These are phyloP conservation scores for Sporobolomyces pararoseus DNA, from an alignment of 768 basidiomycete genomes.

Conservation along the genomic window DNA sequence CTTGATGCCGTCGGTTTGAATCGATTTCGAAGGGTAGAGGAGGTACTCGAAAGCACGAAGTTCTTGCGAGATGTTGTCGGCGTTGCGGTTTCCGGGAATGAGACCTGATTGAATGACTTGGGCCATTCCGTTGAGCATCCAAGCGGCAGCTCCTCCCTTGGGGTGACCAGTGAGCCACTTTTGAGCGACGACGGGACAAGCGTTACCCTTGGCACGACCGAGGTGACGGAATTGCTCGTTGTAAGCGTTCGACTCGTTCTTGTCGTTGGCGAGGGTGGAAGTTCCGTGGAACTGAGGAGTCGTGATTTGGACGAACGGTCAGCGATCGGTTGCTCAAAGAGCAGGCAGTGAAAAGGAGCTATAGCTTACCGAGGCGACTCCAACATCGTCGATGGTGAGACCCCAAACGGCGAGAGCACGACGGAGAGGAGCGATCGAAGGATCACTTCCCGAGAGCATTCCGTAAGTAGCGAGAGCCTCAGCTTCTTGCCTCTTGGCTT, in stretches of 20 bases:
- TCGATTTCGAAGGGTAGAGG: conserved; percentile 95
- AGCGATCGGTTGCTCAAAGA: conserved; percentile 1
- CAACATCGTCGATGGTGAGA: conserved; percentile 85
- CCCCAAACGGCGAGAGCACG: conserved; percentile 97
- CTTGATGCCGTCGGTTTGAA: conserved; percentile 69
- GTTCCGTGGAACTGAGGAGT: conserved; percentile 52
- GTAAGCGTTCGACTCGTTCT: conserved; percentile 97
- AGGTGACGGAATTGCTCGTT: conserved; percentile 88
- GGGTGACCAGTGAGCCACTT: conserved; percentile 96
- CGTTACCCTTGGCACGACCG: conserved; percentile 85
- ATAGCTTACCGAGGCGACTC: conserved; percentile 47
- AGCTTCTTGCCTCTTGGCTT: conserved; percentile 85
- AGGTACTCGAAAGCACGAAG: conserved; percentile 85
- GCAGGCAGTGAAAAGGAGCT: neutral
- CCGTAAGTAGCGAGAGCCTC: conserved; percentile 90
- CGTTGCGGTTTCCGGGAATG: conserved; percentile 91
- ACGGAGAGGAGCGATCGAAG: conserved; percentile 81
- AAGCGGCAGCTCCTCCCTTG: conserved; percentile 89
- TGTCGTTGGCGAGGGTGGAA: conserved; percentile 66
- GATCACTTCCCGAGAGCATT: conserved; percentile 76
- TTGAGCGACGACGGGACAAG: conserved; percentile 95
- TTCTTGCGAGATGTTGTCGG: conserved; percentile 67
- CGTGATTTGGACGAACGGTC: no score
- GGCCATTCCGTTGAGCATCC: conserved; percentile 72
- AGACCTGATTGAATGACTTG: conserved; percentile 80